Percentiles rank a stretch among this genome's conserved stretches.
These are phyloP conservation scores for Diospyros lotus DNA, from an alignment of 148 eudicot species.

Conservation along the genomic window DNA sequence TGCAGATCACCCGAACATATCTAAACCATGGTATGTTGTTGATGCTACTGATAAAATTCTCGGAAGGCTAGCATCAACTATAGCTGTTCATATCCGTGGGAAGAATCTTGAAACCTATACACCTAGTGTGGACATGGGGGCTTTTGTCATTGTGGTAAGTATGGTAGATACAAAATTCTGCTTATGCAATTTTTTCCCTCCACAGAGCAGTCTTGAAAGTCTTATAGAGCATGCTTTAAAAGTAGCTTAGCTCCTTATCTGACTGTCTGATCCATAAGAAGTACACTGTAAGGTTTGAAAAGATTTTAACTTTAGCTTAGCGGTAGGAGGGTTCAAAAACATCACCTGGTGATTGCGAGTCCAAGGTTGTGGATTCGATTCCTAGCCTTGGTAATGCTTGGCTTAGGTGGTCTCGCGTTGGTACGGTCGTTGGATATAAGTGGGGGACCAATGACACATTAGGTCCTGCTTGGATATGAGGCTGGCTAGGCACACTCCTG, in stretches of 20 bases:
- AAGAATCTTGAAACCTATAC: constrained; percentile 84
- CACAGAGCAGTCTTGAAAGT: background rate
- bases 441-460: too few relatives aligned
- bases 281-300: background rate
- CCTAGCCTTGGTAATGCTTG: too few relatives aligned
- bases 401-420: too few relatives aligned
- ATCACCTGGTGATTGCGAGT: too few relatives aligned
- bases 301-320: background rate
- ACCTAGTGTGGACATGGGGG: constrained; percentile 99
- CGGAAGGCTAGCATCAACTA: constrained; percentile 84
- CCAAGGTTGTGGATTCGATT: too few relatives aligned
- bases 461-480: too few relatives aligned
- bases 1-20: constrained; percentile 69
- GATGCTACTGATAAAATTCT: constrained; percentile 92
- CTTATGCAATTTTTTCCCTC: background rate
- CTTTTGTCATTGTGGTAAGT: constrained; percentile 93
- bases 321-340: too few relatives aligned
- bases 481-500: too few relatives aligned
- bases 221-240: background rate
- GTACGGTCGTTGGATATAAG: too few relatives aligned
- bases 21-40: constrained; percentile 85
- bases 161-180: background rate
- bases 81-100: constrained; percentile 82
- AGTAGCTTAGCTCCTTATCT: background rate
- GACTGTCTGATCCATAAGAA: background rate